Evolutionary conservation across 306 rosid genomes (phyloP), one percentile per base, ranked within the genome.

Genomic region (Sicyos baderoa): DNA sequence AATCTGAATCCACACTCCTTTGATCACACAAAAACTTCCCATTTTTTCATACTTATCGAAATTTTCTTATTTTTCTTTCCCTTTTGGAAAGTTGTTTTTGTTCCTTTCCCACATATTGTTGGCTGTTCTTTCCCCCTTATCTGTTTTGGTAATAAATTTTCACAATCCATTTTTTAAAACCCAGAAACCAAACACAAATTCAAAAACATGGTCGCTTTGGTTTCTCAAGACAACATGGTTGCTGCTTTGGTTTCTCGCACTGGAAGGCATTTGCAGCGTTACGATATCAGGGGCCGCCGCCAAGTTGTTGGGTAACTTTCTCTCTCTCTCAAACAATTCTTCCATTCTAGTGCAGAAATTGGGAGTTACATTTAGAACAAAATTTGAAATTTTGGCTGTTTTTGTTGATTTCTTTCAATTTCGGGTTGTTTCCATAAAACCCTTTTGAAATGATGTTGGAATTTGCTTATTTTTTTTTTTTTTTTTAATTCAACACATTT

Each of bases 301-400:
- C 96, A 84, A 89, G 97, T 91, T 68, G 97, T 92, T 0, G 97
- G 97, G 97, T 92, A 79, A 47, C 90, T 91, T 29, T 25, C 23
- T n/a, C 1, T 58, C 50, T 61, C 25, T 37, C 49, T 79, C 8
- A 4, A 15, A 5, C 19, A 1, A 2, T 10, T 29, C 7, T 19
- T 23, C 19, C 0, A 40, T 18, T 2, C 56, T 45, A 17, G 7
- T 7, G 4, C 19, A 53, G 5, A 9, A 8, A 54, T 72, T 55
- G 18, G 25, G 42, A 21, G 17, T 16, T 48, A 11, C 22, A 7
- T 53, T 49, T 49, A 0, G 1, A 0, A 55, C 35, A 29, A 29
- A 29, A 5, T 29, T 29, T 29, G 2, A 29, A 29, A 27, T 58
- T 14, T 27, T 14, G 5, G 6, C 64, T 58, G 5, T 15, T 73